Evolutionary conservation across 2,329 filamentous ascomycete genomes (phyloP).

Genomic region (Colletotrichum sp.): DNA sequence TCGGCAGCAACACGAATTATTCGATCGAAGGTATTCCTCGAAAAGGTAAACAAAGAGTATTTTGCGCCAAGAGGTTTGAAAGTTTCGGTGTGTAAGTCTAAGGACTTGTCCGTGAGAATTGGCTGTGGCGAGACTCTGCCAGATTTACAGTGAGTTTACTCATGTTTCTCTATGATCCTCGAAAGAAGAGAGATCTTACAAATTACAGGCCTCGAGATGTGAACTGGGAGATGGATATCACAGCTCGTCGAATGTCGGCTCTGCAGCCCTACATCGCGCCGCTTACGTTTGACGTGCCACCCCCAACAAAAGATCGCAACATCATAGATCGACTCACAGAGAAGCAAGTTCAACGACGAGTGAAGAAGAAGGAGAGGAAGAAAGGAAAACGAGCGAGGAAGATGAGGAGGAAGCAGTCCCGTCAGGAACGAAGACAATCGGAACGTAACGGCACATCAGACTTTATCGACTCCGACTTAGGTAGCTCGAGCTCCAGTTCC

Average conservation of each 20-base stretch:
- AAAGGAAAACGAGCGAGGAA: neutral
- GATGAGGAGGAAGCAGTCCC: neutral
- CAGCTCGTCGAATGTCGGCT: neutral
- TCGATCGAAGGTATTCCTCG: neutral
- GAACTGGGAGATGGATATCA: neutral
- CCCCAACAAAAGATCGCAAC: neutral
- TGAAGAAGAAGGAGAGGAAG: neutral
- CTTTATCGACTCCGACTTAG: neutral
- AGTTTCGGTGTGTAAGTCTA: neutral
- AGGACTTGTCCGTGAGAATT: neutral
- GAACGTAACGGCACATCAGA: neutral
- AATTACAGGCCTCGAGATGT: neutral
- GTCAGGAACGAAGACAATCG: neutral
- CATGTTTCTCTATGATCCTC: fast-evolving
- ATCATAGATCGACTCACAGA: neutral
- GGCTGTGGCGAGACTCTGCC: neutral
- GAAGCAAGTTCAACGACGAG: neutral
- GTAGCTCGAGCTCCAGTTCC: neutral
- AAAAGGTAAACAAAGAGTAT: neutral
- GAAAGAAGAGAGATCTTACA: neutral
- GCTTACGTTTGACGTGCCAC: neutral
- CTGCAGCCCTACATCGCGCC: neutral
- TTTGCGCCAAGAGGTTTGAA: neutral
- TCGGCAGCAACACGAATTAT: neutral
- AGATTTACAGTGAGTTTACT: neutral